Conservation (phyloP, 176 grass and related monocot genomes). For the Musa schizocarpa region DNA sequence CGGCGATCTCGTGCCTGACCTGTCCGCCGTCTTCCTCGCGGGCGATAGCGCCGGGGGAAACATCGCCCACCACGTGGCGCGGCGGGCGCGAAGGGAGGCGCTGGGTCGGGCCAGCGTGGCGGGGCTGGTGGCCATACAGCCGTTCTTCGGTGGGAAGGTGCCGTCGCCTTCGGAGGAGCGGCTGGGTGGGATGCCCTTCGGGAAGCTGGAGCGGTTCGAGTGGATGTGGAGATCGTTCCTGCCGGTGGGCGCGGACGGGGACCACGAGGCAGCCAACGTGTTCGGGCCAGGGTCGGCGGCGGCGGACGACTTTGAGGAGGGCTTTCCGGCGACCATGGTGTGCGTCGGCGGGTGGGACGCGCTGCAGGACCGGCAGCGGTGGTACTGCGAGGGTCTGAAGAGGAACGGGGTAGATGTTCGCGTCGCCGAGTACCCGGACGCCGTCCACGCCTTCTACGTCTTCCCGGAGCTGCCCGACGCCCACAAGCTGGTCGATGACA, state of each 20-base stretch:
- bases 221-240: slow-evolving; percentile 53
- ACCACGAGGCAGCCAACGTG: slow-evolving; percentile 46
- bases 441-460: slow-evolving; percentile 26
- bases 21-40: slow-evolving; percentile 30
- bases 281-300: slow-evolving; percentile 21
- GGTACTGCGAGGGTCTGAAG: slow-evolving; percentile 19
- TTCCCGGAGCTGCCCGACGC: slow-evolving; percentile 22
- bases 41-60: slow-evolving; percentile 56
- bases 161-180: slow-evolving; percentile 25
- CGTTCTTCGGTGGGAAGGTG: slow-evolving; percentile 66
- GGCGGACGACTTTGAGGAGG: slow-evolving; percentile 1
- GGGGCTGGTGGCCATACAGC: slow-evolving; percentile 32
- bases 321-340: slow-evolving; percentile 39
- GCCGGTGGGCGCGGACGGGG: slow-evolving; percentile 29
- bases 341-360: slow-evolving; percentile 43
- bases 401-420: slow-evolving; percentile 4
- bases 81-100: neutral
- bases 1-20: slow-evolving; percentile 7
- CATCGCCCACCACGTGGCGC: slow-evolving; percentile 43
- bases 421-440: slow-evolving; percentile 32
- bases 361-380: slow-evolving; percentile 33
- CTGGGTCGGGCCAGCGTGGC: slow-evolving; percentile 6
- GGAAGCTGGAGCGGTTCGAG: slow-evolving; percentile 4
- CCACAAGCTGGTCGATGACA: slow-evolving; percentile 7
- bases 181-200: slow-evolving; percentile 29